Evolutionary conservation across 495 filamentous ascomycete genomes (phyloP).

Genomic region (Trichoderma orchidacearum): DNA sequence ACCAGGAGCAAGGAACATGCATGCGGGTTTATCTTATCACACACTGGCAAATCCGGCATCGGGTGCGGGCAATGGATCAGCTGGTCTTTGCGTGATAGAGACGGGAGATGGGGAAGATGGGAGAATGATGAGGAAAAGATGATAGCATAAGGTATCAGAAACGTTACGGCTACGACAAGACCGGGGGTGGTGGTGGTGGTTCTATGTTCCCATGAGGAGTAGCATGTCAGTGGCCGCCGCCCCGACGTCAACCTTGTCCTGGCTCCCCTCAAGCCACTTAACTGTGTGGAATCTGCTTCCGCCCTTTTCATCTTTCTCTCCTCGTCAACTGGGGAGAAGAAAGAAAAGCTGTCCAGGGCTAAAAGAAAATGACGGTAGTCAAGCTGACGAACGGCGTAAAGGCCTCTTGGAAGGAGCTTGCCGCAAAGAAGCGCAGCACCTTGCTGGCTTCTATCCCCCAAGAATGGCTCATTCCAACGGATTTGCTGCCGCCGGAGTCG

Average conservation of each 20-base stretch:
- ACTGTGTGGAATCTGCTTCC: background rate
- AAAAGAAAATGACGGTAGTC: background rate
- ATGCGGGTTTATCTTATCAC: background rate
- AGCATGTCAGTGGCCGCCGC: too few species aligned
- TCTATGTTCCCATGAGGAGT: too few species aligned
- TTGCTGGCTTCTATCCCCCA: slow-evolving; percentile 20
- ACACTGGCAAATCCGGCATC: background rate
- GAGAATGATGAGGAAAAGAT: background rate
- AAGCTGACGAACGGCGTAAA: background rate
- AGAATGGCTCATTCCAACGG: slow-evolving; percentile 24
- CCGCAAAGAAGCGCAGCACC: slow-evolving; percentile 20
- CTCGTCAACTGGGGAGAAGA: background rate
- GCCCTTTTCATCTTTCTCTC: background rate
- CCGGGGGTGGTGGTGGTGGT: background rate
- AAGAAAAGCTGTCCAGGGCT: too few species aligned
- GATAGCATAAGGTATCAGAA: background rate
- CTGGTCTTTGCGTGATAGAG: background rate
- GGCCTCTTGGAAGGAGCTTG: slow-evolving; percentile 19
- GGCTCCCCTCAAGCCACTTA: background rate
- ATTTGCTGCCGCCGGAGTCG: slow-evolving; percentile 19
- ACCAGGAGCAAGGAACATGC: too few species aligned
- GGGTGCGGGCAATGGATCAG: background rate
- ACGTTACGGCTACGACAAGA: background rate
- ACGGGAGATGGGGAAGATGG: too few species aligned
- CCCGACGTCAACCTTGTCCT: background rate